Conservation (phyloP, 2,329 filamentous ascomycete species). For the Eurotiales sp. region DNA sequence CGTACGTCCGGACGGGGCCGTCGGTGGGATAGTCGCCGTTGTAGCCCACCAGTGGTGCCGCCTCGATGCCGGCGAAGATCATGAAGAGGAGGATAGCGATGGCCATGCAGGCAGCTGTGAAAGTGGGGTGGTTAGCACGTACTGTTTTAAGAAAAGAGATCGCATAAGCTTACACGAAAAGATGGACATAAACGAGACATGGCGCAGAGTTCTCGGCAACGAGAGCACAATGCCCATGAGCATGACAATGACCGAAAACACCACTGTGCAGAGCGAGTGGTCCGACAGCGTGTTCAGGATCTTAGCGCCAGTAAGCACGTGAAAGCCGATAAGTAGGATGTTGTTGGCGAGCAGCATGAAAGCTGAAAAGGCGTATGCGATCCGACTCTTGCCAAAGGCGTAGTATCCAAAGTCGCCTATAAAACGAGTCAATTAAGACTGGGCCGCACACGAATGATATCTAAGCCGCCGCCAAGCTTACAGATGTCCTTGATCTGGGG, state of each 20-base stretch:
- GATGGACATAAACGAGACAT: slow-evolving; percentile 52
- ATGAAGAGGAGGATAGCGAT: slow-evolving; percentile 50
- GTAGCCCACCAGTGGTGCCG: slow-evolving; percentile 44
- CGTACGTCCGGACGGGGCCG: slow-evolving; percentile 45
- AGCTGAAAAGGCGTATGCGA: slow-evolving; percentile 44
- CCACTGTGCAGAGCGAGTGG: slow-evolving; percentile 48
- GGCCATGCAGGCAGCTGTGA: slow-evolving; percentile 43
- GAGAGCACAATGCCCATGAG: slow-evolving; percentile 49
- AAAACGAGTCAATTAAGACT: neutral
- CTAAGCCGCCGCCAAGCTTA: slow-evolving; percentile 23
- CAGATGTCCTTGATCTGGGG: slow-evolving; percentile 50
- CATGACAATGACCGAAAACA: slow-evolving; percentile 46
- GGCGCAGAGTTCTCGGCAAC: slow-evolving; percentile 43
- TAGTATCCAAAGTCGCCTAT: slow-evolving; percentile 48
- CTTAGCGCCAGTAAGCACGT: slow-evolving; percentile 49
- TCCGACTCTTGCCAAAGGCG: slow-evolving; percentile 40
- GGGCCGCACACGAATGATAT: too few relatives aligned
- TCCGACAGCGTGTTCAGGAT: slow-evolving; percentile 48
- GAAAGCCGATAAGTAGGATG: slow-evolving; percentile 50
- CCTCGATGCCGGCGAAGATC: slow-evolving; percentile 47
- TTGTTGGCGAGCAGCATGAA: slow-evolving; percentile 52
- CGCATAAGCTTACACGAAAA: slow-evolving; percentile 32
- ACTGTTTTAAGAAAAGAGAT: neutral
- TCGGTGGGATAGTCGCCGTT: slow-evolving; percentile 43
- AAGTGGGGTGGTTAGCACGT: slow-evolving; percentile 3